Percentiles rank a stretch among this genome's conserved stretches.
These are phyloP conservation scores for Entamoeba dispar DNA, from an alignment of 208 protist genomes.

Conservation along the genomic window DNA sequence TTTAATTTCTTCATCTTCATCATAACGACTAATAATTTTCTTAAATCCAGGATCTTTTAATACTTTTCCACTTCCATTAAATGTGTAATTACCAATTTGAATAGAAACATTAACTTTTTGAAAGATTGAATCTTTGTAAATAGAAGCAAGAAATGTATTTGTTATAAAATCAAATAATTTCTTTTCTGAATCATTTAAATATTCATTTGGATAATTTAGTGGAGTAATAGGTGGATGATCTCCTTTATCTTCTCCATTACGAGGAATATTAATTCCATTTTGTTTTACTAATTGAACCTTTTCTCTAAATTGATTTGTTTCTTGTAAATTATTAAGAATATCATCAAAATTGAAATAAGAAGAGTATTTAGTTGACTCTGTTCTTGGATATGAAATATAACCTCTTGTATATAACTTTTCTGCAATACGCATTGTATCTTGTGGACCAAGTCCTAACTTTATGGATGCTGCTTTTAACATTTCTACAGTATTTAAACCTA, in stretches of 20 bases:
- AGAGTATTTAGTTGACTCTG: constrained; percentile 71
- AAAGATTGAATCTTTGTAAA: constrained; percentile 9
- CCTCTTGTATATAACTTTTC: constrained; percentile 52
- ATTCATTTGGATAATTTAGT: neutral
- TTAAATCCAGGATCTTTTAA: neutral
- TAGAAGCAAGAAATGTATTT: constrained; percentile 35
- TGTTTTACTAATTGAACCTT: neutral
- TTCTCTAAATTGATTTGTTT: constrained; percentile 34
- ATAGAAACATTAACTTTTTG: neutral
- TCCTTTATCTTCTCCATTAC: constrained; percentile 32
- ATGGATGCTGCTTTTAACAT: constrained; percentile 52
- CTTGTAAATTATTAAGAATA: constrained; percentile 36
- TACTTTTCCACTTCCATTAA: neutral
- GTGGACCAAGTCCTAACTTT: constrained; percentile 55
- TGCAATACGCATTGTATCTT: constrained; percentile 69
- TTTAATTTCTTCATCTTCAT: neutral
- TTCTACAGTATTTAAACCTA: constrained; percentile 70
- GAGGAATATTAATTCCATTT: neutral
- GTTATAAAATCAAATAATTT: constrained; percentile 40
- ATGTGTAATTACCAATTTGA: neutral
- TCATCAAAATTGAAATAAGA: constrained; percentile 51
- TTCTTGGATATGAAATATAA: constrained; percentile 65
- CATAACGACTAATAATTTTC: neutral
- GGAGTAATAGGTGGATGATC: constrained; percentile 50
- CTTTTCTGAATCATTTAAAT: constrained; percentile 1